Base-by-base conservation (phyloP, 2,329 filamentous ascomycete species). In the Pseudogymnoascus sp. region DNA sequence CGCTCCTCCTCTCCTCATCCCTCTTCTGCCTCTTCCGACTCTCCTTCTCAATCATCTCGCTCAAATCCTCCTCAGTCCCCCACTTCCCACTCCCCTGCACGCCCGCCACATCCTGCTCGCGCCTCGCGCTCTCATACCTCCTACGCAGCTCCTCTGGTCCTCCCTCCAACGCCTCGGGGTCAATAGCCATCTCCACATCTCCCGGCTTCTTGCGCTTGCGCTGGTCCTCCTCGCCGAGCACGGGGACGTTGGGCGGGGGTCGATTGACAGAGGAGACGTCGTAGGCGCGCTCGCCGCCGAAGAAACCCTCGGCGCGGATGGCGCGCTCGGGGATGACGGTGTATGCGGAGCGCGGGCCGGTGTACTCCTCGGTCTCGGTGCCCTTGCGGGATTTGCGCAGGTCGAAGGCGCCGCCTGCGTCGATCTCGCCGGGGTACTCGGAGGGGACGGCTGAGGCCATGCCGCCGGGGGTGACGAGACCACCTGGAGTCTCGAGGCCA, bases 191-290 rank as follows among this genome's bases (percentile, higher is more conserved):
- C 69, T 99, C 95, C 23, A 99, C 84, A 74, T 99, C 95, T 42
- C 93, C 95, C 3, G 90, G 93, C 83, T 97, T 96, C 85, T 97
- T 99, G 71, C 91, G 85, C 78, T 96, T 95, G 71, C 90, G 86
- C 64, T 92, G 86, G 64, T 92, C 89, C 23, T 96, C 91, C 67
- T 85, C 83, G 10, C 93, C 95, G 3, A 99, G 83, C 2, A 96
- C 83, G 0, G 90, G 89, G 65, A 90, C 76, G 65, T 81, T 78
- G 21, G 79, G 77, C 1, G 59, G 59, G 0, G 33, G 59, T 13
- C 59, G 33, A 65, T 82, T 79, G 67, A 76, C 77, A 42, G 64
- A 72, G 38, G 73, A 74, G 66, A 99, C 83, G 76, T 99, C 93
- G 77, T 99, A 99, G 15, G 89, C 89, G 72, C 91, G 89, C 74